A percentile compares a stretch with the other conserved stretches of the same genome.
Conservation (phyloP, 2,329 filamentous ascomycete genomes). For the Trichophyton benhamiae region DNA sequence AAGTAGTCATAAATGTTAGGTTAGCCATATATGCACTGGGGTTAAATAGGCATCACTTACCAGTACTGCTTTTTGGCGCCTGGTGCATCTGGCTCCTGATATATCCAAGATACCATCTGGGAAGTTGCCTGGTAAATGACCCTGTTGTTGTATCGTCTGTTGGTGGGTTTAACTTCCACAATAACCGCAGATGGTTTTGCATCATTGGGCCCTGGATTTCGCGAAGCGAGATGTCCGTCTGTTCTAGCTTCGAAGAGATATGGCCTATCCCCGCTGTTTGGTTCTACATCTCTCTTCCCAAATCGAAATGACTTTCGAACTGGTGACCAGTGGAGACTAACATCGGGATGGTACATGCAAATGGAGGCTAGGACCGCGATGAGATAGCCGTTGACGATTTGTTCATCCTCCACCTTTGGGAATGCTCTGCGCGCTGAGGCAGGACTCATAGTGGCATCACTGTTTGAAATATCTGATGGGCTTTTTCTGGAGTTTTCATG, state of each 20-base stretch:
- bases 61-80: not conserved
- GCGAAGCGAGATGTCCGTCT: not conserved
- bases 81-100: not conserved
- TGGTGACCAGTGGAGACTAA: not conserved
- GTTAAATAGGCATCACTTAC: not conserved
- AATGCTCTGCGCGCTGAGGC: not conserved
- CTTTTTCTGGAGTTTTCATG: not conserved
- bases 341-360: not conserved
- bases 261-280: not conserved
- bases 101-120: conserved; percentile 9
- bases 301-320: conserved; percentile 3
- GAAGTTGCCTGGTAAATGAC: conserved; percentile 1
- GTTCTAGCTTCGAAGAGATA: not conserved
- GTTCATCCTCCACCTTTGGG: conserved; percentile 4
- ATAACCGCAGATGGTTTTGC: not conserved
- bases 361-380: not conserved
- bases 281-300: not conserved
- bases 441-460: not conserved
- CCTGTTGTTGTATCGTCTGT: not conserved
- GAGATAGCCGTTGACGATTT: conserved; percentile 1
- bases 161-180: conserved; percentile 1
- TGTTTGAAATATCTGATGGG: not conserved
- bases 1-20: not conserved
- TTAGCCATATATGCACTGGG: not conserved
- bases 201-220: not conserved